phyloP scores from a whole-genome alignment of 225 moss, liverwort and hornwort species.

The Pseudisothecium myosuroides region DNA sequence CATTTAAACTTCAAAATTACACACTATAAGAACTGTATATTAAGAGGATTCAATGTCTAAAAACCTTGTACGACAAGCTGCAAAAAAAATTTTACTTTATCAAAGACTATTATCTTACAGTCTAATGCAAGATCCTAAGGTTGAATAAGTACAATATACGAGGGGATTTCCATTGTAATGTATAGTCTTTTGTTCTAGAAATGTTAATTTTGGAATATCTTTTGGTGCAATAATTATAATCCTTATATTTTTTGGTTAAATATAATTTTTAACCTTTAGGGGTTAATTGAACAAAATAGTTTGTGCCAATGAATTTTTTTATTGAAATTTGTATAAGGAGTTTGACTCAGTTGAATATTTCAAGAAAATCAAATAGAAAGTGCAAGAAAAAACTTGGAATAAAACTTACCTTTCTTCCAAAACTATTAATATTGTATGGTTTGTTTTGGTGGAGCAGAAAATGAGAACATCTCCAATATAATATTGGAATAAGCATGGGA shows the following conservation, averaged over 20 bases:
- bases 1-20: neutral
- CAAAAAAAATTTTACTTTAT: neutral
- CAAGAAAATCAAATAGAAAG: neutral
- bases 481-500: no score
- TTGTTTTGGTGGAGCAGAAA: neutral
- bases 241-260: neutral
- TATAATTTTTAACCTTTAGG: no score
- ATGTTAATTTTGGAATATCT: neutral
- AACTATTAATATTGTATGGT: neutral
- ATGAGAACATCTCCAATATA: no score
- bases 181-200: neutral
- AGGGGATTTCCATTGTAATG: neutral
- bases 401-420: neutral
- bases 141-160: neutral
- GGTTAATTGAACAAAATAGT: neutral
- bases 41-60: neutral
- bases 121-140: neutral
- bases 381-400: neutral
- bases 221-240: no score
- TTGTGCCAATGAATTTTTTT: neutral
- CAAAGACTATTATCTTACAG: neutral
- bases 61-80: neutral
- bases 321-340: fast-evolving
- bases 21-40: neutral
- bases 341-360: neutral